These are phyloP conservation scores for Maudiozyma saulgeensis DNA, from an alignment of 805 yeast genomes.

Conservation along the genomic window DNA sequence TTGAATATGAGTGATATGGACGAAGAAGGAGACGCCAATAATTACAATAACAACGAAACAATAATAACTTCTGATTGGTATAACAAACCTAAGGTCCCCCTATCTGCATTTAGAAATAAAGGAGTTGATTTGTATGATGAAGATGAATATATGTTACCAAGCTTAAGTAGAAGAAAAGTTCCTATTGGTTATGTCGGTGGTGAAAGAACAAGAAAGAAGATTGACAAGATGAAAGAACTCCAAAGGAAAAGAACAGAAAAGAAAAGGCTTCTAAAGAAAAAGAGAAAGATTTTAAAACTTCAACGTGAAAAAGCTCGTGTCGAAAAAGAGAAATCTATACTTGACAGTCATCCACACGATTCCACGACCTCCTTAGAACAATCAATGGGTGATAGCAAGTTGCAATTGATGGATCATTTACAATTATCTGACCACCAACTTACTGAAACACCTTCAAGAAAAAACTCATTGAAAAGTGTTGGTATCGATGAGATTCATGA, in stretches of 20 bases:
- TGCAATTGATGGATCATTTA: not conserved
- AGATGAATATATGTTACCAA: conserved; percentile 25
- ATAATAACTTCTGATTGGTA: conserved; percentile 31
- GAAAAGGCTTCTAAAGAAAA: conserved; percentile 27
- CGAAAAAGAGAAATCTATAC: conserved; percentile 17
- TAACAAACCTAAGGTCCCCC: conserved; percentile 51
- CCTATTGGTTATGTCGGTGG: conserved; percentile 31
- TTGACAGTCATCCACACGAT: conserved; percentile 1
- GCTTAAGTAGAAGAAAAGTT: conserved; percentile 21
- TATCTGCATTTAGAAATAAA: conserved; percentile 86
- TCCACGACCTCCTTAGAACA: not conserved
- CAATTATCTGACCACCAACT: not conserved
- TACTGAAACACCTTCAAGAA: conserved; percentile 6
- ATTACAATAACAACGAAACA: conserved; percentile 25
- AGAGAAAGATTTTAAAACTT: conserved; percentile 25
- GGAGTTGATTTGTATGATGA: conserved; percentile 35
- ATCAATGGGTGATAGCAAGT: not conserved
- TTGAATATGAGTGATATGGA: conserved; percentile 83
- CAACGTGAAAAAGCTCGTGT: conserved; percentile 25
- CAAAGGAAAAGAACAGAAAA: conserved; percentile 28
- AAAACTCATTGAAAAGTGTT: conserved; percentile 21
- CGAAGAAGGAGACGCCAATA: conserved; percentile 47
- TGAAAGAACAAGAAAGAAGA: conserved; percentile 28
- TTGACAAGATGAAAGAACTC: conserved; percentile 28
- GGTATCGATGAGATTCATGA: conserved; percentile 27